These are phyloP conservation scores for Cairneyella variabilis DNA, from an alignment of 495 filamentous ascomycete species.

Conservation along the genomic window DNA sequence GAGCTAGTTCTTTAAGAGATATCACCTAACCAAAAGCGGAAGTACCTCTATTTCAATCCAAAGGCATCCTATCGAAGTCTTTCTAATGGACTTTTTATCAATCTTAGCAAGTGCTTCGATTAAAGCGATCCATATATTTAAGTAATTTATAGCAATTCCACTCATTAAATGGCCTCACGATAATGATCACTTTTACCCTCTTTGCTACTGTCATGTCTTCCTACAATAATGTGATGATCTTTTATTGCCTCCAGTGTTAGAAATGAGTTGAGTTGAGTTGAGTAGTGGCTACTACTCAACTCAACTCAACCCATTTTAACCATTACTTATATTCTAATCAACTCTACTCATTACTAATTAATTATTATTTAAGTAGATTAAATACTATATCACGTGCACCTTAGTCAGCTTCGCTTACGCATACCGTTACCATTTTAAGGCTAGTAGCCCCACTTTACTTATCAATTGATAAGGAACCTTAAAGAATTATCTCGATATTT, in stretches of 20 bases:
- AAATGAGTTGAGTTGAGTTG: no score
- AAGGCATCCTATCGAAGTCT: not conserved
- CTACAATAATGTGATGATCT: slow-evolving; percentile 13
- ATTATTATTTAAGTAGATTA: no score
- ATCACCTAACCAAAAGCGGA: slow-evolving; percentile 17
- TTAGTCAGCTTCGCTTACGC: no score
- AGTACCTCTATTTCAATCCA: not conserved
- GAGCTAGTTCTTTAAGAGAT: slow-evolving; percentile 12
- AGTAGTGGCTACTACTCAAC: no score
- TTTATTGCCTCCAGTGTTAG: not conserved
- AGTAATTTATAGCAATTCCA: slow-evolving; percentile 9
- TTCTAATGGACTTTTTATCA: not conserved
- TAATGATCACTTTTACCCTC: slow-evolving; percentile 14
- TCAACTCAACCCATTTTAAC: no score
- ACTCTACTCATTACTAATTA: no score
- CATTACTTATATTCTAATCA: no score
- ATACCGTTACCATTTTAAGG: no score
- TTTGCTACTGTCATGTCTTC: slow-evolving; percentile 16
- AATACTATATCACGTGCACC: no score
- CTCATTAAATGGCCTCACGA: slow-evolving; percentile 14
- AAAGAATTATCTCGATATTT: no score
- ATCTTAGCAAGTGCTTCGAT: slow-evolving; percentile 2
- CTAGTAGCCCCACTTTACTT: no score
- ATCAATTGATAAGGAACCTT: no score
- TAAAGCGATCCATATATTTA: not conserved